These are phyloP conservation scores for Boletus coccyginus DNA, from an alignment of 768 basidiomycete genomes.

Conservation along the genomic window DNA sequence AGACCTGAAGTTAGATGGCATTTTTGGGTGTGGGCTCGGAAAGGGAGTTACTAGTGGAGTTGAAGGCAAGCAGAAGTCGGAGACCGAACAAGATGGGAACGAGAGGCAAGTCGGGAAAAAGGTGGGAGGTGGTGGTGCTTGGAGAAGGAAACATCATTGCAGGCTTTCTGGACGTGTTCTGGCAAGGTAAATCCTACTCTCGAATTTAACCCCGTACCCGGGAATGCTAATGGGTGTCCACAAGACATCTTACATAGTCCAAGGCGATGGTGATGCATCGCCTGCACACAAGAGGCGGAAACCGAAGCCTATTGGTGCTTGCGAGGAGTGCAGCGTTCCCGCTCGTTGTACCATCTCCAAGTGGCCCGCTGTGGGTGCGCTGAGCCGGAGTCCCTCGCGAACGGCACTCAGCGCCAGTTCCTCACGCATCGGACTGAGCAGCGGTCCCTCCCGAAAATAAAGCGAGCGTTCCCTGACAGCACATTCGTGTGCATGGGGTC, in stretches of 20 bases:
- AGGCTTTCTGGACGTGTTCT: slow-evolving; percentile 81
- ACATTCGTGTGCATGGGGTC: slow-evolving; percentile 1
- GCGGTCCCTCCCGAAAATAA: slow-evolving; percentile 25
- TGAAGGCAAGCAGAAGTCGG: slow-evolving; percentile 15
- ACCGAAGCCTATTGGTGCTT: slow-evolving; percentile 72
- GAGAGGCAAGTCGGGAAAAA: slow-evolving; percentile 11
- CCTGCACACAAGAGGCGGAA: slow-evolving; percentile 40
- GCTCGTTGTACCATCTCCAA: slow-evolving; percentile 21
- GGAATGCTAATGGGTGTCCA: background rate
- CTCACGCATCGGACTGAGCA: slow-evolving; percentile 18
- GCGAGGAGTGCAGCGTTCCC: slow-evolving; percentile 88
- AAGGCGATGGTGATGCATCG: slow-evolving; percentile 35
- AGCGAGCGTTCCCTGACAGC: slow-evolving; percentile 10
- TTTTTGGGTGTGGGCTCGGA: slow-evolving; percentile 28
- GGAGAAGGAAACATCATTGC: slow-evolving; percentile 79
- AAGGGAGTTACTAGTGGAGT: slow-evolving; percentile 38
- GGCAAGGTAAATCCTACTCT: slow-evolving; percentile 50
- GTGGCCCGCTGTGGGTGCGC: background rate
- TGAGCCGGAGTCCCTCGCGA: slow-evolving; percentile 27
- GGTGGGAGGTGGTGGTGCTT: slow-evolving; percentile 21
- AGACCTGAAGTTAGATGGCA: slow-evolving; percentile 23
- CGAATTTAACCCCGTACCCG: background rate
- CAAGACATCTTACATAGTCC: slow-evolving; percentile 80
- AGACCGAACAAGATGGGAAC: slow-evolving; percentile 4
- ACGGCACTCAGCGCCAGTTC: slow-evolving; percentile 18